Conservation (phyloP, 768 basidiomycete genomes). For the Trametes elegans region DNA sequence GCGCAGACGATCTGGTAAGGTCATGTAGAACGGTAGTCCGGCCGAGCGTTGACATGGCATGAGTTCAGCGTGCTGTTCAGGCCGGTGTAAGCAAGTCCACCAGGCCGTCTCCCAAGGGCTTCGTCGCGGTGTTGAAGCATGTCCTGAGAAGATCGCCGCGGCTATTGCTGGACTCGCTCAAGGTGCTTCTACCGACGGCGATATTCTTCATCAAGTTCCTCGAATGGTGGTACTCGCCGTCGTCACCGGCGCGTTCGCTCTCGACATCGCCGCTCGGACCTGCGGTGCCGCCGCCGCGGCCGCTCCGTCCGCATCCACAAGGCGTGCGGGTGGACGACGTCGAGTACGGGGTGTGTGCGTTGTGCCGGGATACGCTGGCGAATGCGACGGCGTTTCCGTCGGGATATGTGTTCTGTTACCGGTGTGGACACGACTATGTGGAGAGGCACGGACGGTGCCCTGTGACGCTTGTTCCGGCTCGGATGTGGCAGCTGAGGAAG, state of each 20-base stretch:
- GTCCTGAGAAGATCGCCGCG: conserved; percentile 55
- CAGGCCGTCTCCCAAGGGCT: conserved; percentile 32
- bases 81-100: conserved; percentile 17
- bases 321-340: conserved; percentile 61
- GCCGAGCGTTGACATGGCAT: not conserved
- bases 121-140: conserved; percentile 44
- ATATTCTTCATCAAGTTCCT: conserved; percentile 96
- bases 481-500: conserved; percentile 82
- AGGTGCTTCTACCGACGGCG: conserved; percentile 76
- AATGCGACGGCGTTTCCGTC: conserved; percentile 91
- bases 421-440: conserved; percentile 83
- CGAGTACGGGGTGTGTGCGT: conserved; percentile 80
- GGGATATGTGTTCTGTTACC: conserved; percentile 94
- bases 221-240: conserved; percentile 99
- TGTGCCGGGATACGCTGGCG: conserved; percentile 69
- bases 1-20: conserved; percentile 75
- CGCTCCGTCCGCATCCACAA: conserved; percentile 71
- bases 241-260: conserved; percentile 78
- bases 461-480: conserved; percentile 75
- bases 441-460: conserved; percentile 80
- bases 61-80: conserved; percentile 28
- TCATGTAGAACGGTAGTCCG: not conserved
- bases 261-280: conserved; percentile 62
- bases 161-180: conserved; percentile 72
- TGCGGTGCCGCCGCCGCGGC: conserved; percentile 71